phyloP scores from a whole-genome alignment of 495 filamentous ascomycete genomes.

The Aspergillus biplanus region DNA sequence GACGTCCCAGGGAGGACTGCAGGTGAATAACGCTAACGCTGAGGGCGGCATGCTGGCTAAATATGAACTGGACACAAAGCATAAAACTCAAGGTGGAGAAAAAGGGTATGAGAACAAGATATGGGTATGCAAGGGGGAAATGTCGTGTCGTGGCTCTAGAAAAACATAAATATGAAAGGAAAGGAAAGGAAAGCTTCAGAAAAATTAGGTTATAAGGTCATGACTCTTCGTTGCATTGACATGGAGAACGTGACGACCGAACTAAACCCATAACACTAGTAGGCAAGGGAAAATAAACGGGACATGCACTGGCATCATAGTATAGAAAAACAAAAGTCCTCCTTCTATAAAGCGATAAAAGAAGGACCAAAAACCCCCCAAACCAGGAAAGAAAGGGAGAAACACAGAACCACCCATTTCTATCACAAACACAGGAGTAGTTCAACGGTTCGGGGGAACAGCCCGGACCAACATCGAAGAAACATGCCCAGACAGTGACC shows the following conservation, averaged over 20 bases:
- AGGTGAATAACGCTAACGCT: not conserved
- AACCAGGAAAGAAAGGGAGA: constrained; percentile 32
- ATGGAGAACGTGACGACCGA: constrained; percentile 42
- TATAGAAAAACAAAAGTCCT: constrained; percentile 33
- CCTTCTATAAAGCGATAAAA: constrained; percentile 35
- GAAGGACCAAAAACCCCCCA: constrained; percentile 27
- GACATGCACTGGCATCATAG: constrained; percentile 32
- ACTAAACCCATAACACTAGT: constrained; percentile 32
- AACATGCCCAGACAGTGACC: constrained; percentile 17
- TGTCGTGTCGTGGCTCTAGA: not conserved
- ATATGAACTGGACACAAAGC: not conserved
- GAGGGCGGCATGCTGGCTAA: not conserved
- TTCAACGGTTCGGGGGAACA: constrained; percentile 14
- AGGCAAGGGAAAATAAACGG: constrained; percentile 22
- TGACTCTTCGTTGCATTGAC: constrained; percentile 54
- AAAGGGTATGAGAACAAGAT: constrained; percentile 3
- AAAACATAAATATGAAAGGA: constrained; percentile 21
- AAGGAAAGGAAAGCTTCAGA: constrained; percentile 24
- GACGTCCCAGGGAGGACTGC: not conserved
- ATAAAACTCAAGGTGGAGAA: constrained; percentile 15
- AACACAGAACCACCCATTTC: constrained; percentile 36
- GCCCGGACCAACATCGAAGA: constrained; percentile 17
- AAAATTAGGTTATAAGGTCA: constrained; percentile 35
- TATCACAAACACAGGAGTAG: constrained; percentile 24
- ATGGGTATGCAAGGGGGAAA: constrained; percentile 2